A percentile compares a stretch with the other conserved stretches of the same genome.
These are phyloP conservation scores for Trichoderma sp. DNA, from an alignment of 2,329 filamentous ascomycete genomes.

Conservation along the genomic window DNA sequence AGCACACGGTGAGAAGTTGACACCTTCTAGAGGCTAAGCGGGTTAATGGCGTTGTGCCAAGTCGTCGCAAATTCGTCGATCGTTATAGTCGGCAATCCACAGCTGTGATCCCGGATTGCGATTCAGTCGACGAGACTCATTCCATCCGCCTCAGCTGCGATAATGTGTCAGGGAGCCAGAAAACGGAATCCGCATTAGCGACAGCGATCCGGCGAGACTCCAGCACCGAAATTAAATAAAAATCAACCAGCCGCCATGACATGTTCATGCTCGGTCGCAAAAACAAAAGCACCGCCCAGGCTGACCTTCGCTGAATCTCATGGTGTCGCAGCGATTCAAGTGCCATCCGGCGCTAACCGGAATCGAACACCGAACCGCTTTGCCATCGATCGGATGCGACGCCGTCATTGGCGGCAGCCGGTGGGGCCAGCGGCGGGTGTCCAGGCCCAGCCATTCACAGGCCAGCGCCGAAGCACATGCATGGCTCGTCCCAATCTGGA, in stretches of 20 bases:
- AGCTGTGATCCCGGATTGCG: not conserved
- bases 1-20: not conserved
- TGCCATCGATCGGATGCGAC: not conserved
- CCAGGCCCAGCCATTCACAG: conserved; percentile 15
- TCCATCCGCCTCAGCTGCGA: not conserved
- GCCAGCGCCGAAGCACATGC: conserved; percentile 16
- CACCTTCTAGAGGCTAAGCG: not conserved
- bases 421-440: not conserved
- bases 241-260: not conserved
- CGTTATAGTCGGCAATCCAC: not conserved
- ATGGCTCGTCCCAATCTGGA: not conserved
- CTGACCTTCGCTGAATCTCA: not conserved
- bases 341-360: conserved; percentile 12
- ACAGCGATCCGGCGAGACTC: not conserved
- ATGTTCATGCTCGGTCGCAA: not conserved
- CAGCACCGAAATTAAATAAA: not conserved
- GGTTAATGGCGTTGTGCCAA: not conserved
- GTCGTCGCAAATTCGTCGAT: not conserved
- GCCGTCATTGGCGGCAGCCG: conserved; percentile 1
- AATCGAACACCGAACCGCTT: conserved; percentile 17
- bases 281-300: not conserved
- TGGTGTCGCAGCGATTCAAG: not conserved
- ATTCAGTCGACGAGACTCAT: not conserved
- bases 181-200: not conserved
- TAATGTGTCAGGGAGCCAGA: not conserved